Conservation (phyloP, 2,329 filamentous ascomycete genomes). For the Colletotrichum sp. region DNA sequence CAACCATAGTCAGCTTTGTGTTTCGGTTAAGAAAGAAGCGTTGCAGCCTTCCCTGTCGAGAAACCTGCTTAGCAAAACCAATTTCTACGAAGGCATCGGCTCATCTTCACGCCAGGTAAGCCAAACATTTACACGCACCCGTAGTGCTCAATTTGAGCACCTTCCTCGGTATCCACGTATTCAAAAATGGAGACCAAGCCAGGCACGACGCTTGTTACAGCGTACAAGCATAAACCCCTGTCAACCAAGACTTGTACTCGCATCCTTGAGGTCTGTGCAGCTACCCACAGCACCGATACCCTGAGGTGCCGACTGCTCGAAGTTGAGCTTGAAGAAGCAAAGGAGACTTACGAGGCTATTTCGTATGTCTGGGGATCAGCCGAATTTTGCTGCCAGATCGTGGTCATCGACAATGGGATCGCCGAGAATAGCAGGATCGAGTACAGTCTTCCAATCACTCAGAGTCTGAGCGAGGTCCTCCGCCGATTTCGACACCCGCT, state of each 20-base stretch:
- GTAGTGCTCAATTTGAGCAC: too few relatives aligned
- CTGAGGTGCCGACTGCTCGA: not conserved
- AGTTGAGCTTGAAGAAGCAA: not conserved
- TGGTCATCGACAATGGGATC: not conserved
- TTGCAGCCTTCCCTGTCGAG: too few relatives aligned
- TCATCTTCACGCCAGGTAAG: not conserved
- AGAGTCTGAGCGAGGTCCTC: not conserved
- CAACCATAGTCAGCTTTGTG: too few relatives aligned
- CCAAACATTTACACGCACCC: too few relatives aligned
- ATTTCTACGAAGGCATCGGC: not conserved
- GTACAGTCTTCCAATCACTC: not conserved
- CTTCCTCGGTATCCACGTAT: too few relatives aligned
- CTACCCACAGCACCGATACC: not conserved
- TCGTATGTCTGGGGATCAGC: not conserved
- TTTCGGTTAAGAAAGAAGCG: too few relatives aligned
- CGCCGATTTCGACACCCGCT: not conserved
- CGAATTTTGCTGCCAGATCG: not conserved
- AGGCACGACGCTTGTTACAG: rapidly evolving
- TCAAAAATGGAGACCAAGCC: not conserved
- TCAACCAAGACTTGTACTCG: not conserved
- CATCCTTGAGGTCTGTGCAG: not conserved
- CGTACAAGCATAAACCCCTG: rapidly evolving
- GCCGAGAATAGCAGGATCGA: not conserved
- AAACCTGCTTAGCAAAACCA: too few relatives aligned
- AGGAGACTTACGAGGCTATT: not conserved